A percentile compares a stretch with the other conserved stretches of the same genome.
phyloP scores from a whole-genome alignment of 2,329 filamentous ascomycete species.

The Ophiosphaerella narmari region DNA sequence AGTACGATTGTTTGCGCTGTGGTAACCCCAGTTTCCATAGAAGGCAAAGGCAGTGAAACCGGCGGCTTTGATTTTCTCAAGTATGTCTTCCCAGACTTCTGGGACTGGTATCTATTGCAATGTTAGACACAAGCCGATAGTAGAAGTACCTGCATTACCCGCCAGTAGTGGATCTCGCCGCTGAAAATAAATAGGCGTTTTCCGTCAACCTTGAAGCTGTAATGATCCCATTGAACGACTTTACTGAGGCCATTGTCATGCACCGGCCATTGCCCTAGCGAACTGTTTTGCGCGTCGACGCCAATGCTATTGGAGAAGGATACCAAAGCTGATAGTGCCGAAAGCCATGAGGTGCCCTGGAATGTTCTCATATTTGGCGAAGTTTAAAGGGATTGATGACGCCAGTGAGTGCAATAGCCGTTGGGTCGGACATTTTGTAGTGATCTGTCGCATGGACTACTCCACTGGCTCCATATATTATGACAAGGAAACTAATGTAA shows the following conservation, averaged over 20 bases:
- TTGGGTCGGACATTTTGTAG: conserved; percentile 14
- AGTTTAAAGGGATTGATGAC: conserved; percentile 12
- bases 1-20: conserved; percentile 51
- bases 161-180: conserved; percentile 60
- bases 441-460: conserved; percentile 17
- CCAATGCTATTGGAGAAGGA: conserved; percentile 11
- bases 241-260: conserved; percentile 55
- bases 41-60: conserved; percentile 56
- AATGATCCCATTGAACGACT: conserved; percentile 59
- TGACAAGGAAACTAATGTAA: conserved; percentile 17
- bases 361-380: conserved; percentile 26
- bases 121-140: neutral
- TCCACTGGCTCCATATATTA: conserved; percentile 12
- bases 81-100: conserved; percentile 56
- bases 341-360: conserved; percentile 28
- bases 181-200: conserved; percentile 58
- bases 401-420: conserved; percentile 20
- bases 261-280: conserved; percentile 50
- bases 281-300: conserved; percentile 29
- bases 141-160: neutral
- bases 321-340: conserved; percentile 22
- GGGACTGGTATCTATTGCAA: conserved; percentile 52
- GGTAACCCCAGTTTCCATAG: conserved; percentile 56
- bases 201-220: conserved; percentile 58
- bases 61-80: conserved; percentile 58